Conservation (phyloP, 192 early-diverging fungal species). For the Globomyces pollinis-pini region DNA sequence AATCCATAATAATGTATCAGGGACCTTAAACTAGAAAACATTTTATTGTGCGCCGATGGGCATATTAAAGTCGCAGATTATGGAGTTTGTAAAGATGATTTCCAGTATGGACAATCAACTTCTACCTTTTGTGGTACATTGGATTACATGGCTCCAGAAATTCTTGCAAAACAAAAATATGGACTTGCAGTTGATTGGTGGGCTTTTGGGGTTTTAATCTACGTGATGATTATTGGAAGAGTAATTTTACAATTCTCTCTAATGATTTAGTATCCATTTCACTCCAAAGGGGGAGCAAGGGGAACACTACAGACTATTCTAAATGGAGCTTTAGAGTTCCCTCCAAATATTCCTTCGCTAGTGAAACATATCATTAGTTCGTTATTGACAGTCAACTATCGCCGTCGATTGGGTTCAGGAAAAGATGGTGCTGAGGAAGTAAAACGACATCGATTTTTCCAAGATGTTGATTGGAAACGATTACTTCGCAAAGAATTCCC, state of each 20-base stretch:
- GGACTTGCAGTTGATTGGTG: slow-evolving; percentile 74
- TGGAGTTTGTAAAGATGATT: slow-evolving; percentile 10
- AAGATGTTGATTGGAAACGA: slow-evolving; percentile 90
- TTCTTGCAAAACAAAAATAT: slow-evolving; percentile 62
- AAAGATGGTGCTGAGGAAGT: slow-evolving; percentile 87
- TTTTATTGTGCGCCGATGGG: slow-evolving; percentile 43
- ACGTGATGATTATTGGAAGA: slow-evolving; percentile 85
- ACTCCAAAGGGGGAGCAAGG: slow-evolving; percentile 83
- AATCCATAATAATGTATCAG: too few species aligned
- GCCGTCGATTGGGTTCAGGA: slow-evolving; percentile 77
- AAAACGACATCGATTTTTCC: slow-evolving; percentile 90
- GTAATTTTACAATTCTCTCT: slow-evolving; percentile 93
- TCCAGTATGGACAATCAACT: slow-evolving; percentile 6
- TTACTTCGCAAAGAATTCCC: slow-evolving; percentile 78
- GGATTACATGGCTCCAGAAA: slow-evolving; percentile 81
- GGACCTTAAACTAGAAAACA: slow-evolving; percentile 19
- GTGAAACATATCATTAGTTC: slow-evolving; percentile 36
- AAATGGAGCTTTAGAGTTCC: slow-evolving; percentile 78
- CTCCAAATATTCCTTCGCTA: slow-evolving; percentile 25
- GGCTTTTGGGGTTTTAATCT: slow-evolving; percentile 71
- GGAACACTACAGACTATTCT: too few species aligned
- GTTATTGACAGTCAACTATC: slow-evolving; percentile 83
- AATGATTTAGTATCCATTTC: slow-evolving; percentile 92
- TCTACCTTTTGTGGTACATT: slow-evolving; percentile 58
- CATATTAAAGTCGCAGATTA: slow-evolving; percentile 19